Conservation (phyloP, 1,284 basidiomycete species). For the Leccinum insigne region DNA sequence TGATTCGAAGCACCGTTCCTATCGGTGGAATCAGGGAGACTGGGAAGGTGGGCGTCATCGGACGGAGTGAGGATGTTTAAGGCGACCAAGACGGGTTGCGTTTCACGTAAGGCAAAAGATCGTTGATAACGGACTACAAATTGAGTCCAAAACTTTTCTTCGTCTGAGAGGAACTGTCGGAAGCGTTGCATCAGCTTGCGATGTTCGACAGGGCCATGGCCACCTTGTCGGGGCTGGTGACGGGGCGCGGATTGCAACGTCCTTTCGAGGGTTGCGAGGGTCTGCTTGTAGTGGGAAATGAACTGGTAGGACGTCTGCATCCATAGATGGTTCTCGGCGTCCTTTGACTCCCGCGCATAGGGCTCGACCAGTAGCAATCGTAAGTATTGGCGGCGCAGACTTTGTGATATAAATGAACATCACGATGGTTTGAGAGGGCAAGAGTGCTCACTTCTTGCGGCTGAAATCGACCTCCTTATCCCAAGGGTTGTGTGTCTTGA, state of each 20-base stretch:
- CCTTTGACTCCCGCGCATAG: slow-evolving; percentile 73
- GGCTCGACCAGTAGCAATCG: slow-evolving; percentile 76
- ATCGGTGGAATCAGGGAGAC: slow-evolving; percentile 33
- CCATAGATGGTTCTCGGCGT: slow-evolving; percentile 86
- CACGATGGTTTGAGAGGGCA: not conserved
- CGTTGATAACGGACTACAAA: slow-evolving; percentile 72
- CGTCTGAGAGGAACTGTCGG: slow-evolving; percentile 81
- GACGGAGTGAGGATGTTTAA: slow-evolving; percentile 48
- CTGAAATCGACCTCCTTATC: slow-evolving; percentile 83
- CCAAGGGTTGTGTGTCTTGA: slow-evolving; percentile 76
- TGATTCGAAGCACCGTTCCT: slow-evolving; percentile 17
- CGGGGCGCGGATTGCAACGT: slow-evolving; percentile 47
- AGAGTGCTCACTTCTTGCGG: slow-evolving; percentile 70
- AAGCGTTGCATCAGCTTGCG: slow-evolving; percentile 88
- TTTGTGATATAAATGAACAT: slow-evolving; percentile 31
- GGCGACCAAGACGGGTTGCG: slow-evolving; percentile 51
- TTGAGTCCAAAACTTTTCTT: slow-evolving; percentile 87
- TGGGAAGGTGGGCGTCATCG: slow-evolving; percentile 31
- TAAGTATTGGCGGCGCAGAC: slow-evolving; percentile 77
- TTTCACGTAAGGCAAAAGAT: slow-evolving; percentile 66
- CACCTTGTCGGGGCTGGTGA: slow-evolving; percentile 41
- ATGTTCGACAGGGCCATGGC: slow-evolving; percentile 69
- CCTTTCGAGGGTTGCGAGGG: slow-evolving; percentile 69
- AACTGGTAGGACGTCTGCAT: slow-evolving; percentile 90
- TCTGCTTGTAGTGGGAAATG: slow-evolving; percentile 83